A percentile compares a stretch with the other conserved stretches of the same genome.
Conservation (phyloP, 169 alveolate species). For the Plasmodium coatneyi region DNA sequence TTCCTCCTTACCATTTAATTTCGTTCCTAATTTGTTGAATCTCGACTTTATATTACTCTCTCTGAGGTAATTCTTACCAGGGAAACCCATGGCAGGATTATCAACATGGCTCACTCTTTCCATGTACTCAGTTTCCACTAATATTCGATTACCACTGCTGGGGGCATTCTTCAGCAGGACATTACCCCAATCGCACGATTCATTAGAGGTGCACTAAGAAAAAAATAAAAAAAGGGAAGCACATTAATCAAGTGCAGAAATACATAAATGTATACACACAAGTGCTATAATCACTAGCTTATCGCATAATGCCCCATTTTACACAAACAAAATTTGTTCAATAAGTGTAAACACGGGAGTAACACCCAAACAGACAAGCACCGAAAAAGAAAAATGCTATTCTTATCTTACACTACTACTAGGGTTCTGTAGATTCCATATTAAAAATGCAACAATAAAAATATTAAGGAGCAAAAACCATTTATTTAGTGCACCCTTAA, state of each 20-base stretch:
- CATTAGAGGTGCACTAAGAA: not conserved
- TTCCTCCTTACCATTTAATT: not conserved
- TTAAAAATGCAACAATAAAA: slow-evolving; percentile 1
- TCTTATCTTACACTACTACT: slow-evolving; percentile 5
- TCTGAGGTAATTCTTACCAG: not conserved
- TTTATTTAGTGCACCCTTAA: not conserved
- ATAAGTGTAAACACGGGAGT: not conserved
- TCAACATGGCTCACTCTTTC: not conserved
- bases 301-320: not conserved
- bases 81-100: not conserved
- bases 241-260: not conserved
- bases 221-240: not conserved
- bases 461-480: not conserved
- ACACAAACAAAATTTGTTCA: not conserved
- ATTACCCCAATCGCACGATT: not conserved
- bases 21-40: not conserved
- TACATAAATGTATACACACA: not conserved
- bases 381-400: not conserved
- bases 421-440: not conserved
- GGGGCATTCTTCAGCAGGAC: not conserved
- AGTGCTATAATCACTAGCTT: not conserved
- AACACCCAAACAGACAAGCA: not conserved
- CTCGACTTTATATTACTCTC: not conserved
- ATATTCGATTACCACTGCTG: not conserved
- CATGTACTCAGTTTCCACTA: not conserved